These are phyloP conservation scores for Colletotrichum siamense DNA, from an alignment of 2,329 filamentous ascomycete genomes.

Conservation along the genomic window DNA sequence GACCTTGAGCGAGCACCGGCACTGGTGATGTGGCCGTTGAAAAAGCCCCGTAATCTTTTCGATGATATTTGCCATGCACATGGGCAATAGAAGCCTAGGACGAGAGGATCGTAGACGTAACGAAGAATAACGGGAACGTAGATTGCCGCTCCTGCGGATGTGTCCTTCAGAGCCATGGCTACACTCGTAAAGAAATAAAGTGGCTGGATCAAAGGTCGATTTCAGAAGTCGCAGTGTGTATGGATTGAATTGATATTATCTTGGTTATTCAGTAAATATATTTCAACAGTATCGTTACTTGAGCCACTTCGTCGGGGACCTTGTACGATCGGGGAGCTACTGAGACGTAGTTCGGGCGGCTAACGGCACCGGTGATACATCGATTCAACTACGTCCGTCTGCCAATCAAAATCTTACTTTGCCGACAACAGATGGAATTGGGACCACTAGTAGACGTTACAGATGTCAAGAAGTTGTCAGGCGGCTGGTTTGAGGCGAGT, in stretches of 20 bases:
- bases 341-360: background rate
- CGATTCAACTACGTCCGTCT: background rate
- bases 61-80: constrained; percentile 33
- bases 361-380: background rate
- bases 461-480: background rate
- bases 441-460: background rate
- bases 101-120: constrained; percentile 33
- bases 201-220: background rate
- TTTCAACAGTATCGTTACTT: background rate
- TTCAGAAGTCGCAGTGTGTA: background rate
- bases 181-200: background rate
- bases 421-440: background rate
- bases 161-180: background rate
- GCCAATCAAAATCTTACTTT: background rate
- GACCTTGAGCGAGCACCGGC: constrained; percentile 36
- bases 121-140: background rate
- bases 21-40: constrained; percentile 29
- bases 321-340: background rate
- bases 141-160: constrained; percentile 1
- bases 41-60: background rate
- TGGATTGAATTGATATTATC: background rate
- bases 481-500: background rate
- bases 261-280: background rate
- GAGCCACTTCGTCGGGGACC: background rate
- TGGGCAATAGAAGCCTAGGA: constrained; percentile 38